These are phyloP conservation scores for Sporormia fimetaria DNA, from an alignment of 495 filamentous ascomycete genomes.

Conservation along the genomic window DNA sequence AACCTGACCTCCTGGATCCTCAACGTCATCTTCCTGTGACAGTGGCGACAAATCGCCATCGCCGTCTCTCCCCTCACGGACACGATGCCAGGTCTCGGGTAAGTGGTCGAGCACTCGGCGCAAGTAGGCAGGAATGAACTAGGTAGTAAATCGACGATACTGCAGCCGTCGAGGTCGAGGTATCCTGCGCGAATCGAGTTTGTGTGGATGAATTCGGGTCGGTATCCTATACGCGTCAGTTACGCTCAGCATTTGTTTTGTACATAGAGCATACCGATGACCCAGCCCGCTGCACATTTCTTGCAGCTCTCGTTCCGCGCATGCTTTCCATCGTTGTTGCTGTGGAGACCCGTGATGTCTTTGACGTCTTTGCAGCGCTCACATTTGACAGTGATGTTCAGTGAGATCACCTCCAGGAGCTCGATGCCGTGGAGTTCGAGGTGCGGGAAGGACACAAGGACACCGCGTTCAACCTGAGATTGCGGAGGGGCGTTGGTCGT, in stretches of 20 bases:
- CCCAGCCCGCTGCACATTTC: slow-evolving; percentile 62
- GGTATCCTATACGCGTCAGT: slow-evolving; percentile 41
- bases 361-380: slow-evolving; percentile 68
- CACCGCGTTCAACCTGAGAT: slow-evolving; percentile 47
- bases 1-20: slow-evolving; percentile 73
- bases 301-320: slow-evolving; percentile 46
- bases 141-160: slow-evolving; percentile 65
- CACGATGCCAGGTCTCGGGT: slow-evolving; percentile 50
- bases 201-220: slow-evolving; percentile 64
- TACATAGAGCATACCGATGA: slow-evolving; percentile 36
- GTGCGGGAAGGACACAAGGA: slow-evolving; percentile 70
- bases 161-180: slow-evolving; percentile 70
- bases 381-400: slow-evolving; percentile 72
- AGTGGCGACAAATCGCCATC: slow-evolving; percentile 68
- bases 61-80: slow-evolving; percentile 66
- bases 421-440: slow-evolving; percentile 75
- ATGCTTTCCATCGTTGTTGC: slow-evolving; percentile 32
- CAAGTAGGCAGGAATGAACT: slow-evolving; percentile 78
- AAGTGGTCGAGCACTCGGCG: slow-evolving; percentile 60
- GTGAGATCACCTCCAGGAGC: slow-evolving; percentile 55
- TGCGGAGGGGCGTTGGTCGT: slow-evolving; percentile 9
- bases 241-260: background rate
- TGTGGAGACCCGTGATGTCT: slow-evolving; percentile 57
- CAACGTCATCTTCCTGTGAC: slow-evolving; percentile 74
- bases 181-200: slow-evolving; percentile 71